Conservation (phyloP, 371 early-diverging fungal species). For the Massospora cicadina region DNA sequence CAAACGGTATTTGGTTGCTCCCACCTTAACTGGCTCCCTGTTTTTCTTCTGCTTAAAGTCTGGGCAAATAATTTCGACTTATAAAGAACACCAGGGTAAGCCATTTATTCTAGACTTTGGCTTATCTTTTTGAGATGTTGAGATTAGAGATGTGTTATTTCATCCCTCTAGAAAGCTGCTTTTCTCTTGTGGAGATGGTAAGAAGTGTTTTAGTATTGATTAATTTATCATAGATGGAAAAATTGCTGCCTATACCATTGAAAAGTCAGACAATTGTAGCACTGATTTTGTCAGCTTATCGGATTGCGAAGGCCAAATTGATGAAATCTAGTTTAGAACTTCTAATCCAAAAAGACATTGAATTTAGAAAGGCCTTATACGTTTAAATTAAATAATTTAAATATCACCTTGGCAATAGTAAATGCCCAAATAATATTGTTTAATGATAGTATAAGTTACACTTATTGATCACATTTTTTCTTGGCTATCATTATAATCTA, state of each 20-base stretch:
- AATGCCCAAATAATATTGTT: no score
- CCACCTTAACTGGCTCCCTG: conserved; percentile 70
- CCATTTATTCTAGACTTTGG: neutral
- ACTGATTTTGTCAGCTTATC: neutral
- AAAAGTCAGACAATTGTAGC: neutral
- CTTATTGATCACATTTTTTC: no score
- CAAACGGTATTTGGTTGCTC: conserved; percentile 68
- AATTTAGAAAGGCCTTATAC: no score
- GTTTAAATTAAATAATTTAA: no score
- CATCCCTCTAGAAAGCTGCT: conserved; percentile 61
- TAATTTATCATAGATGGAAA: neutral
- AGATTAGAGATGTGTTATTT: conserved; percentile 79
- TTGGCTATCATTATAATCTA: no score
- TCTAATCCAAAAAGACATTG: no score
- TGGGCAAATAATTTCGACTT: conserved; percentile 33
- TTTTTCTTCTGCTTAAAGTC: conserved; percentile 57
- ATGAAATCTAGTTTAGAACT: no score
- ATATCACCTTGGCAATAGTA: no score
- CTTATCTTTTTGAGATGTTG: conserved; percentile 31
- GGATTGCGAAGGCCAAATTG: neutral
- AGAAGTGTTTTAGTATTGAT: conserved; percentile 9
- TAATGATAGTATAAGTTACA: no score
- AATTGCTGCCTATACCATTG: neutral
- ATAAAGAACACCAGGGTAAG: neutral
- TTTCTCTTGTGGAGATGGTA: conserved; percentile 72